A percentile compares a stretch with the other conserved stretches of the same genome.
Evolutionary conservation across 2,329 filamentous ascomycete species (phyloP).

Genomic region (Botrytis deweyae): DNA sequence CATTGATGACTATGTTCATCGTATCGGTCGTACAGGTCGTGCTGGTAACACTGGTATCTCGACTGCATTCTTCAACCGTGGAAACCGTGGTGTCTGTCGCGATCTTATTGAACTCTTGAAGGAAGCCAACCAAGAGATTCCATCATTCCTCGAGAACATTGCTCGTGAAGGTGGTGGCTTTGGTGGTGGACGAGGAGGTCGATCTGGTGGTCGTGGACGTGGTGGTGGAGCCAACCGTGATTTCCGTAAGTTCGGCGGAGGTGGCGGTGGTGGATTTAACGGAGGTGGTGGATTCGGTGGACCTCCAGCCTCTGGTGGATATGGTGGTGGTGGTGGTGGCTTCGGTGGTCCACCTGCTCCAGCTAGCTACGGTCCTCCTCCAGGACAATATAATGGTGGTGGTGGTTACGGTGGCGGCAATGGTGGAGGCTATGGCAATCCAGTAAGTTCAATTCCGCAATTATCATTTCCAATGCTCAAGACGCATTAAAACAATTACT

Average conservation of each 20-base stretch:
- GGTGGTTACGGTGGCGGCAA: constrained; percentile 52
- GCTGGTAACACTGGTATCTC: constrained; percentile 98
- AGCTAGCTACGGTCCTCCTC: constrained; percentile 53
- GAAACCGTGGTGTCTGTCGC: constrained; percentile 95
- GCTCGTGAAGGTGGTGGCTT: constrained; percentile 87
- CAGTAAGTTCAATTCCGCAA: constrained; percentile 30
- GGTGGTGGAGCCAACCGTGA: constrained; percentile 76
- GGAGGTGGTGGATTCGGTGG: constrained; percentile 53
- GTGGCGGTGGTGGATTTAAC: constrained; percentile 48
- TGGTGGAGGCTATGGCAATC: constrained; percentile 57
- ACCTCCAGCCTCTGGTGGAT: constrained; percentile 43
- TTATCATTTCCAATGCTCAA: too few relatives aligned
- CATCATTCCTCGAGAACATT: constrained; percentile 92
- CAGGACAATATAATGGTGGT: constrained; percentile 29
- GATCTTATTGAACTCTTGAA: constrained; percentile 97
- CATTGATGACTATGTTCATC: constrained; percentile 98
- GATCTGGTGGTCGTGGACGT: constrained; percentile 69
- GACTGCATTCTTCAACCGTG: constrained; percentile 99
- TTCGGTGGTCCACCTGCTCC: constrained; percentile 56
- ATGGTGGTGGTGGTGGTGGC: constrained; percentile 55
- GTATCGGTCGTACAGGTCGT: constrained; percentile 99
- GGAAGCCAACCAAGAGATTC: constrained; percentile 97
- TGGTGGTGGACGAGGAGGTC: constrained; percentile 67
- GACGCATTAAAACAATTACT: neutral
- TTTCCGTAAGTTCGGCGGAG: constrained; percentile 74